These are phyloP conservation scores for Cochlearia excelsa DNA, from an alignment of 345 rosid genomes.

Conservation along the genomic window DNA sequence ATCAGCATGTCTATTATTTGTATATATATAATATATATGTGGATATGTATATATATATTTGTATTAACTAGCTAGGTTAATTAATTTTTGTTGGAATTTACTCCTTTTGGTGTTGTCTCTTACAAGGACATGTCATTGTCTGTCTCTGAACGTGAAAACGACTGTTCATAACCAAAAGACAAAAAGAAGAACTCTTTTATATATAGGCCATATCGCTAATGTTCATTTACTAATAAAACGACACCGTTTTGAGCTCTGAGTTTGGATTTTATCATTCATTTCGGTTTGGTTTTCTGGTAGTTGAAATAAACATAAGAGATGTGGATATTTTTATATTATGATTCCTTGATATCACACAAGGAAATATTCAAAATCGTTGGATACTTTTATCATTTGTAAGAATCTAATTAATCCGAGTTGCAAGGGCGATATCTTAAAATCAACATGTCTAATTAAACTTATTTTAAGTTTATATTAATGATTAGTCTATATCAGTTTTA, in stretches of 20 bases:
- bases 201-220: background rate
- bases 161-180: conserved; percentile 34
- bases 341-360: conserved; percentile 26
- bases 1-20: conserved; percentile 15
- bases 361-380: conserved; percentile 3
- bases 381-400: background rate
- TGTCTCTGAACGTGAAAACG: conserved; percentile 37
- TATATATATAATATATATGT: background rate
- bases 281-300: conserved; percentile 1
- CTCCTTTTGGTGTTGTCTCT: conserved; percentile 37
- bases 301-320: conserved; percentile 15
- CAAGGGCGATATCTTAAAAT: conserved; percentile 25
- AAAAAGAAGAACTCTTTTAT: conserved; percentile 21
- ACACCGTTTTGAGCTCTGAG: conserved; percentile 16
- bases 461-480: too few relatives aligned
- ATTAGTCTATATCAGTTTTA: too few relatives aligned
- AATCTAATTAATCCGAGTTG: conserved; percentile 22
- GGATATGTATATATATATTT: background rate
- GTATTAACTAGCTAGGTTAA: background rate
- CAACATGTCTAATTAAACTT: conserved; percentile 8
- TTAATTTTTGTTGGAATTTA: conserved; percentile 27
- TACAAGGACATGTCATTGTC: conserved; percentile 37
- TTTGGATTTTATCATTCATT: background rate
- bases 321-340: conserved; percentile 23
- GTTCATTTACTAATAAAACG: background rate